A percentile compares a stretch with the other conserved stretches of the same genome.
phyloP scores from a whole-genome alignment of 805 yeast genomes.

The Kodamaea fukazawae region DNA sequence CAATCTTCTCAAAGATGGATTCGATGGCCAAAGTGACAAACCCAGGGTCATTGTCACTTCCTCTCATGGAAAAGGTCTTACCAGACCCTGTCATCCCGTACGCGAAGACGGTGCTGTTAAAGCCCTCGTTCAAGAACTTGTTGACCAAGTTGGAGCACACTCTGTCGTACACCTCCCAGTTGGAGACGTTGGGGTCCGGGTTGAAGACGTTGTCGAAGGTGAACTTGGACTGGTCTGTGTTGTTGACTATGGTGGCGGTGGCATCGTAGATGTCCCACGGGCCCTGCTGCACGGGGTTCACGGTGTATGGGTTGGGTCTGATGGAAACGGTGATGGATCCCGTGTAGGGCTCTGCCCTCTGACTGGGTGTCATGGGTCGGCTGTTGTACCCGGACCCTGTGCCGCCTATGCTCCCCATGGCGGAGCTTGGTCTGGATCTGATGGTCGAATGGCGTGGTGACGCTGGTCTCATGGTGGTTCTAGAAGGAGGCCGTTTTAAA shows the following conservation, averaged over 20 bases:
- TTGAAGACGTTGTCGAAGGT: conserved; percentile 77
- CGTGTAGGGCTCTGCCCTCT: conserved; percentile 45
- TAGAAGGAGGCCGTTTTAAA: conserved; percentile 29
- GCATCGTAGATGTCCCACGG: conserved; percentile 47
- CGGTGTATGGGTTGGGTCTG: conserved; percentile 65
- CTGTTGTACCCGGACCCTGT: conserved; percentile 11
- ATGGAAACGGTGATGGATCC: conserved; percentile 77
- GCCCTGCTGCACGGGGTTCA: conserved; percentile 29
- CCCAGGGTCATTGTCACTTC: conserved; percentile 61
- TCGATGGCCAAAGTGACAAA: conserved; percentile 66
- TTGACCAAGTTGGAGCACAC: conserved; percentile 53
- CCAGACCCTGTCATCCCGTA: conserved; percentile 96
- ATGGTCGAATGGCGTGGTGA: conserved; percentile 24
- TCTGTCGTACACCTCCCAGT: conserved; percentile 57
- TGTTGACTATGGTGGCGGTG: conserved; percentile 41
- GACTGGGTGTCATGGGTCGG: conserved; percentile 38
- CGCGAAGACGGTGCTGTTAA: conserved; percentile 86
- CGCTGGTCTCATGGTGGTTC: conserved; percentile 26
- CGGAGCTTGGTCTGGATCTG: conserved; percentile 34
- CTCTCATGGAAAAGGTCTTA: conserved; percentile 85
- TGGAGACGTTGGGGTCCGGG: conserved; percentile 43
- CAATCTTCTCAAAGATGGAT: conserved; percentile 49
- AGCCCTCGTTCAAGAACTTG: conserved; percentile 63
- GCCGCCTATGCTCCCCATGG: conserved; percentile 26
- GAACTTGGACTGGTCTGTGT: conserved; percentile 59